Conservation (phyloP, 1,284 basidiomycete species). For the Irpex lacteus region DNA sequence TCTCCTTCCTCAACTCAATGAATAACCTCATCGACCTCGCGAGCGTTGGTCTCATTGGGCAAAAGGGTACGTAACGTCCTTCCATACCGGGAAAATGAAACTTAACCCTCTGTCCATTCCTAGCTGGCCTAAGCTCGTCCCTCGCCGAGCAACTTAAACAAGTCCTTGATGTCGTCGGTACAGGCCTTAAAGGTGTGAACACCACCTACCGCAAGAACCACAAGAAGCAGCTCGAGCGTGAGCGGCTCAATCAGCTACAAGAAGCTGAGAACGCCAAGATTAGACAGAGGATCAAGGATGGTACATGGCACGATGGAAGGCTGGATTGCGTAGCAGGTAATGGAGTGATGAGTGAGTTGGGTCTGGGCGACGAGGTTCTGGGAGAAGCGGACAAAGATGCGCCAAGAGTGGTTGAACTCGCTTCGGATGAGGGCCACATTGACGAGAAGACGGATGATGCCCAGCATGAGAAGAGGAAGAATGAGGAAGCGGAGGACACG, state of each 20-base stretch:
- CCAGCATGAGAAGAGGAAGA: slow-evolving; percentile 4
- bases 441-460: neutral
- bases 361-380: slow-evolving; percentile 69
- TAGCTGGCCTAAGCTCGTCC: slow-evolving; percentile 84
- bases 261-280: slow-evolving; percentile 35
- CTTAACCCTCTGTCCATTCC: neutral
- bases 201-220: slow-evolving; percentile 46
- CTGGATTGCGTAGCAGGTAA: slow-evolving; percentile 80
- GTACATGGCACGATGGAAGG: slow-evolving; percentile 79
- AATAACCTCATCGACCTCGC: slow-evolving; percentile 92
- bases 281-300: slow-evolving; percentile 49
- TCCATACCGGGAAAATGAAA: neutral
- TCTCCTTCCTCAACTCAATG: slow-evolving; percentile 85
- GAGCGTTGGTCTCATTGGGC: slow-evolving; percentile 89
- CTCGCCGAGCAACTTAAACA: slow-evolving; percentile 85
- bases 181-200: slow-evolving; percentile 68
- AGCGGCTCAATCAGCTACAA: slow-evolving; percentile 28
- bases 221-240: slow-evolving; percentile 35
- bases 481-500: slow-evolving; percentile 26
- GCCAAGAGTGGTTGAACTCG: slow-evolving; percentile 1
- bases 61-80: slow-evolving; percentile 66
- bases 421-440: slow-evolving; percentile 12
- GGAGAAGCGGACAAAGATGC: slow-evolving; percentile 35
- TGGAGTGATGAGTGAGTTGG: slow-evolving; percentile 81
- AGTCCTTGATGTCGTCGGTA: slow-evolving; percentile 79